Evolutionary conservation across 495 filamentous ascomycete species (phyloP).

Genomic region (Podospora sp.): DNA sequence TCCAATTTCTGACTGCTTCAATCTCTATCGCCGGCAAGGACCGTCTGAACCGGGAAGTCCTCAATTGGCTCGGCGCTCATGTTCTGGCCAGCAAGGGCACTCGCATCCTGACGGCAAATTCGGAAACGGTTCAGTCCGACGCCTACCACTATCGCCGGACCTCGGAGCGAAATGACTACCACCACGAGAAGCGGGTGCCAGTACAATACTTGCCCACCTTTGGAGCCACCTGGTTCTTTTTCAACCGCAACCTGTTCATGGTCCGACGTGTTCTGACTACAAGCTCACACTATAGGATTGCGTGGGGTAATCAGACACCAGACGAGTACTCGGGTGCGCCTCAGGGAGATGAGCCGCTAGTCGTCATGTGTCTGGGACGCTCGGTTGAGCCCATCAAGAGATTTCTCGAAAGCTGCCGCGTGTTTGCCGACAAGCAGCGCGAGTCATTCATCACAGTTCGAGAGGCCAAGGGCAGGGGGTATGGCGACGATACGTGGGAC

Average conservation of each 20-base stretch:
- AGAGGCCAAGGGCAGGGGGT: slow-evolving; percentile 22
- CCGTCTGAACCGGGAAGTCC: slow-evolving; percentile 47
- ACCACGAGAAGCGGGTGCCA: slow-evolving; percentile 46
- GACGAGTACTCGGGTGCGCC: slow-evolving; percentile 46
- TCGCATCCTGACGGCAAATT: slow-evolving; percentile 47
- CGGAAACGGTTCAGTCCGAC: slow-evolving; percentile 38
- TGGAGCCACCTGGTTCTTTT: slow-evolving; percentile 46
- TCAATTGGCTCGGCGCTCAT: slow-evolving; percentile 48
- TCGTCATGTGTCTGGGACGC: slow-evolving; percentile 49
- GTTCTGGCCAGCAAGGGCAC: slow-evolving; percentile 39
- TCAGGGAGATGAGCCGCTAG: slow-evolving; percentile 47
- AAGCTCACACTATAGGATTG: slow-evolving; percentile 25
- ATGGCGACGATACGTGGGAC: slow-evolving; percentile 44
- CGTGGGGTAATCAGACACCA: slow-evolving; percentile 21
- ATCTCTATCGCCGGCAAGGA: slow-evolving; percentile 46
- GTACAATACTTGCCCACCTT: slow-evolving; percentile 52
- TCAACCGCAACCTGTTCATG: slow-evolving; percentile 46
- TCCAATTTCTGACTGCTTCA: slow-evolving; percentile 46
- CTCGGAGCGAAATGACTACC: slow-evolving; percentile 42
- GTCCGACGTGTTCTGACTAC: slow-evolving; percentile 39
- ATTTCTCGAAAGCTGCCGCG: slow-evolving; percentile 45
- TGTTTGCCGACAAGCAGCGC: slow-evolving; percentile 50
- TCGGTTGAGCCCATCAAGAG: slow-evolving; percentile 50
- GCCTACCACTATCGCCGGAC: slow-evolving; percentile 29
- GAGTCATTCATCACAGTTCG: slow-evolving; percentile 49